These are phyloP conservation scores for Alternaria ventricosa DNA, from an alignment of 2,329 filamentous ascomycete species.

Conservation along the genomic window DNA sequence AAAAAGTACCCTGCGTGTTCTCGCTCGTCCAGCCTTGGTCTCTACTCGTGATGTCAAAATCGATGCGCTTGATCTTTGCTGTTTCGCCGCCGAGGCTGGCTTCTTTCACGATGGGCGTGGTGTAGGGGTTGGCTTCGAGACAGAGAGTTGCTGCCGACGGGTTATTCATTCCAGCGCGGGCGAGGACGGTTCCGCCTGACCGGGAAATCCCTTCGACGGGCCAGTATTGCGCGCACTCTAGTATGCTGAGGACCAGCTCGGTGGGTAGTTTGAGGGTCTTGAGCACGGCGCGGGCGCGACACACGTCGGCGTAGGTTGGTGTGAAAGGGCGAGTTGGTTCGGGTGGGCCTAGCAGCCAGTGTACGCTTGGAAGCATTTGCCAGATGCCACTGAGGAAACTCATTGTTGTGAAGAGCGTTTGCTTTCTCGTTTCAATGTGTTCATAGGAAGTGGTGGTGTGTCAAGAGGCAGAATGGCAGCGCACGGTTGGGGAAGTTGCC, in stretches of 20 bases:
- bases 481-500: background rate
- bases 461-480: background rate
- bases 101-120: slow-evolving; percentile 4
- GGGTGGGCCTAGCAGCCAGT: background rate
- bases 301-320: slow-evolving; percentile 33
- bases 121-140: slow-evolving; percentile 21
- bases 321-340: background rate
- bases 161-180: slow-evolving; percentile 1
- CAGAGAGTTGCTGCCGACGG: slow-evolving; percentile 23
- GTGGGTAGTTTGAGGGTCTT: slow-evolving; percentile 32
- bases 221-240: slow-evolving; percentile 39
- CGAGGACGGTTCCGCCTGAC: background rate
- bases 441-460: background rate
- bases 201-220: slow-evolving; percentile 6
- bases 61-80: slow-evolving; percentile 28
- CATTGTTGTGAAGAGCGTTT: background rate
- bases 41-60: slow-evolving; percentile 29
- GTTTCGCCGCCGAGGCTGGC: slow-evolving; percentile 19
- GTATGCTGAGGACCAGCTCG: slow-evolving; percentile 38
- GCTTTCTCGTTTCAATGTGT: background rate
- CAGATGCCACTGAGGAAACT: background rate
- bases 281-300: slow-evolving; percentile 29
- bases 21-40: slow-evolving; percentile 46
- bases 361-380: background rate
- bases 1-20: slow-evolving; percentile 30